These are phyloP conservation scores for Trichoderma arundinaceum DNA, from an alignment of 2,329 filamentous ascomycete genomes.

Conservation along the genomic window DNA sequence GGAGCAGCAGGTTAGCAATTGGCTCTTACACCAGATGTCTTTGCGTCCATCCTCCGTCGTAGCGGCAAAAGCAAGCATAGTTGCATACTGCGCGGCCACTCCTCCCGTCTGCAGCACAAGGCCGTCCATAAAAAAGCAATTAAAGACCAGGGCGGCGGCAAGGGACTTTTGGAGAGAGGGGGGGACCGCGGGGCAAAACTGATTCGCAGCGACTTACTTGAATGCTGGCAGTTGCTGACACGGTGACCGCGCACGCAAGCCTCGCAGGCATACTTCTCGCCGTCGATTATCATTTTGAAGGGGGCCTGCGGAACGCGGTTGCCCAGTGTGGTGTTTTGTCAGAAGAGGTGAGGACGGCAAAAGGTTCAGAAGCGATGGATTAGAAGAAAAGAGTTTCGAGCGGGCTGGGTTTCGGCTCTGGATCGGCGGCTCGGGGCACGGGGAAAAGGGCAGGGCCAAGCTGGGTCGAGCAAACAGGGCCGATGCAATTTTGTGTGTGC, in stretches of 20 bases:
- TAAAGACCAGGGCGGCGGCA: conserved; percentile 15
- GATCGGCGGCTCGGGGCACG: conserved; percentile 31
- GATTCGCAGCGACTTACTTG: conserved; percentile 67
- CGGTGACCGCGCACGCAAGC: conserved; percentile 98
- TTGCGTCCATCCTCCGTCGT: background rate
- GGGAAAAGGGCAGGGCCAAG: conserved; percentile 29
- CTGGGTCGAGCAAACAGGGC: conserved; percentile 14
- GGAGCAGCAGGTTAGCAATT: conserved; percentile 10
- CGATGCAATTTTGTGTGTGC: conserved; percentile 27
- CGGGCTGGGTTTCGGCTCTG: conserved; percentile 28
- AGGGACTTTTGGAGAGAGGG: conserved; percentile 20
- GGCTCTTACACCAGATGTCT: background rate
- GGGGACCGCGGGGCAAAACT: conserved; percentile 30
- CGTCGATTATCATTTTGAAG: conserved; percentile 77
- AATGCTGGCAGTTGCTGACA: conserved; percentile 97
- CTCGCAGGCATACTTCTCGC: conserved; percentile 97
- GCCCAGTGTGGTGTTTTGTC: background rate
- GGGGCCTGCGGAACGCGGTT: conserved; percentile 8
- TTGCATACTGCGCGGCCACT: background rate
- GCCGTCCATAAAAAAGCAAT: conserved; percentile 3
- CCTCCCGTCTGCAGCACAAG: background rate
- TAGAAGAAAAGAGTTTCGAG: conserved; percentile 25
- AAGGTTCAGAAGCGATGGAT: conserved; percentile 29
- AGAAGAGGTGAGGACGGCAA: background rate
- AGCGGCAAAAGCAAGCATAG: background rate